Evolutionary conservation across 495 filamentous ascomycete species (phyloP).

Genomic region (Cryomyces minteri): DNA sequence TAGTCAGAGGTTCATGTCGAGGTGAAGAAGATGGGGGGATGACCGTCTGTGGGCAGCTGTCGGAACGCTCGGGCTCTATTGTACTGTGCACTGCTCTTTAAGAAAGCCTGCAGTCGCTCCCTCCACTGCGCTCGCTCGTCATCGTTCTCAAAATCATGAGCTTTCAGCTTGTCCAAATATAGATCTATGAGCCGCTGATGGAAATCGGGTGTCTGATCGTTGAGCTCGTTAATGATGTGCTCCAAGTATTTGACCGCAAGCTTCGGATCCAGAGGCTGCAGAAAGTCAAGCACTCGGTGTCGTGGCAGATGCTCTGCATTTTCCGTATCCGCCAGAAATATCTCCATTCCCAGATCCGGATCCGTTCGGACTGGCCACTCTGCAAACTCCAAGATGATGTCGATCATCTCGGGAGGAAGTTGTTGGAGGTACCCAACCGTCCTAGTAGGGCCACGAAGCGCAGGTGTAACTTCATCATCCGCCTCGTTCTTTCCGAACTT

Average conservation of each 20-base stretch:
- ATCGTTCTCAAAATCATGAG: slow-evolving; percentile 22
- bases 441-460: slow-evolving; percentile 62
- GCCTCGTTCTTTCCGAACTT: slow-evolving; percentile 64
- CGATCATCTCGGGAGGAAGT: slow-evolving; percentile 70
- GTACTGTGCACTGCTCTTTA: slow-evolving; percentile 63
- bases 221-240: slow-evolving; percentile 74
- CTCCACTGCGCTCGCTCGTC: slow-evolving; percentile 36
- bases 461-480: slow-evolving; percentile 40
- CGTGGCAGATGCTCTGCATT: slow-evolving; percentile 83
- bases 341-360: slow-evolving; percentile 72
- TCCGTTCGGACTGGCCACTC: slow-evolving; percentile 68
- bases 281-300: slow-evolving; percentile 51
- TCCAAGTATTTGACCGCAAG: slow-evolving; percentile 77
- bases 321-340: slow-evolving; percentile 86
- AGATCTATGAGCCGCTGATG: slow-evolving; percentile 68
- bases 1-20: neutral
- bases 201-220: slow-evolving; percentile 67
- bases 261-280: slow-evolving; percentile 44
- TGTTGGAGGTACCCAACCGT: slow-evolving; percentile 84
- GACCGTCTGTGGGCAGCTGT: slow-evolving; percentile 62
- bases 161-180: slow-evolving; percentile 47
- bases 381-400: slow-evolving; percentile 78
- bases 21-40: neutral
- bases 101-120: slow-evolving; percentile 49
- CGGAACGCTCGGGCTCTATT: slow-evolving; percentile 55